Base-by-base conservation (phyloP, 176 grass and related monocot genomes). In the Alloteropsis semialata region DNA sequence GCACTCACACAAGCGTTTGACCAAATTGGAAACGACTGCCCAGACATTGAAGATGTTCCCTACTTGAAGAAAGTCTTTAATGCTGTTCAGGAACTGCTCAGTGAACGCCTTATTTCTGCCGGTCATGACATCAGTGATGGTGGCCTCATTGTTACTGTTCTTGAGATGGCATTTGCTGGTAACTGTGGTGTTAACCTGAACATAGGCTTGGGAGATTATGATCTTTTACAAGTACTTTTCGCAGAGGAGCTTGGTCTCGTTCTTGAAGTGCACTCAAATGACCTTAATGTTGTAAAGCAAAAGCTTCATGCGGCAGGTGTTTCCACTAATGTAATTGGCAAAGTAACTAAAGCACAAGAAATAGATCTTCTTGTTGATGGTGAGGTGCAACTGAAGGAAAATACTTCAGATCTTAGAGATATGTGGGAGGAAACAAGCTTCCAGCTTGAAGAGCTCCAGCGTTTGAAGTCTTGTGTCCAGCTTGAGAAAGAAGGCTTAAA, bases 161-260 rank as follows among this genome's bases (percentile, higher is more conserved):
- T 97, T 71, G 92, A 94, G 84, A 97, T 97, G 94, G 72, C 94
- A 81, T 97, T 97, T 85, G 89, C 91, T 59, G 92, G 94, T 43
- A 97, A 97, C 50, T 92, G 87, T 69, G 92, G 94, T 77, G 58
- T 94, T 72, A 85, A 88, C 8, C 79, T 97, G 39, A 85, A 90
- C 75, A 63, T 92, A 74, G 87, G 75, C 29, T 94, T 86, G 12
- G 73, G 72, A 75, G 85, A 86, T 73, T 43, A 78, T 32, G 75
- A 78, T 64, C 59, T 88, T 78, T 78, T 97, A 30, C 82, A 94
- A 80, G 84, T 63, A 69, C 79, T 97, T 44, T 97, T 97, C 57
- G 89, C 84, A 3, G 92, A 97, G 79, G 94, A 97, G 75, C 90
- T 97, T 69, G 94, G 92, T 50, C 85, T 97, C 67, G n/a, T 97